Base-by-base conservation (phyloP, 2,329 filamentous ascomycete genomes). In the Penicillium janthinellum region DNA sequence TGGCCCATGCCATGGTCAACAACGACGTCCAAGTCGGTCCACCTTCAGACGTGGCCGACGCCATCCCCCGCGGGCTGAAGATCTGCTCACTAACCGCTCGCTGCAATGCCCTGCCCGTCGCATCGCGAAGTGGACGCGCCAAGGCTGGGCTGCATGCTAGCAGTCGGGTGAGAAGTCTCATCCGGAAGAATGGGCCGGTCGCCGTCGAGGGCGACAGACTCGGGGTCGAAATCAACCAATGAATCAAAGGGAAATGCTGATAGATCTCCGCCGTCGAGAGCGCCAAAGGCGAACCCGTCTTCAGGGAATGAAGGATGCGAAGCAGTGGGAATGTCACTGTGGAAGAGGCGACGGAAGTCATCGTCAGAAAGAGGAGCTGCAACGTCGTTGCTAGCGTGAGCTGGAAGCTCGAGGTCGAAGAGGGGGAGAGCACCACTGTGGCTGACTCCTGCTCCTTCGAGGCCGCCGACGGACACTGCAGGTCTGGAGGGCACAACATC, bases 401-500 rank as follows among this genome's bases (percentile, higher is more conserved):
- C 69, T 83, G 82, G 73, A 78, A 73, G 59, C 71, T 76, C 72
- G 72, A 75, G 71, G 70, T 78, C 73, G 66, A 77, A 78, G 68
- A 77, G 72, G 35, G 76, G 71, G 63, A 78, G 72, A 53, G 73
- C 69, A 14, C 45, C 45, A 60, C 80, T 78, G 42, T 17, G 25
- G 42, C 42, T 45, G 42, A 22, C 42, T 77, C 80, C 82, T 79
- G 84, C 71, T 73, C 71, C 73, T 71, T 77, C 78, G 76, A 79
- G 69, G 69, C 85, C 83, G 82, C 86, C 90, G 90, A 94, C 89
- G 87, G 95, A 98, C 95, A 99, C 95, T 90, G 95, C 95, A 96
- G 95, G 95, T 96, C 95, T 47, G 17, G 15, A 6, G 50, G 38
- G 80, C 90, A 98, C 95, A 98, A 97, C 94, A 97, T 89, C 93